Conservation (phyloP, 2,329 filamentous ascomycete genomes). For the Cytospora mali region DNA sequence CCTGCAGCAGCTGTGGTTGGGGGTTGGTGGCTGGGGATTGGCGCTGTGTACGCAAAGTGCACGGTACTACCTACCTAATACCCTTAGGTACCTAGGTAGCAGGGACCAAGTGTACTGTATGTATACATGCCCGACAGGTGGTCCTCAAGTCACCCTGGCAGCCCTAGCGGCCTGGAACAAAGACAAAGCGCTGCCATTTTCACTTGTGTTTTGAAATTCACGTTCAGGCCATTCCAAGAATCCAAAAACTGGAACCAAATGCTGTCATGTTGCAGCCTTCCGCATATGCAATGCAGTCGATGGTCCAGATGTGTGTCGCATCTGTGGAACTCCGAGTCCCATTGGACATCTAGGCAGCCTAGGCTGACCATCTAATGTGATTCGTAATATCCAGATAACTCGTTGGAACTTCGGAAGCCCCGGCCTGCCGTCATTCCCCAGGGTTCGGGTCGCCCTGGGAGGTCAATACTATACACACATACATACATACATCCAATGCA, state of each 20-base stretch:
- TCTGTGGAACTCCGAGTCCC: neutral
- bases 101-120: neutral
- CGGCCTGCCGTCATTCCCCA: neutral
- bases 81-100: too few species aligned
- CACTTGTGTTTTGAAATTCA: neutral
- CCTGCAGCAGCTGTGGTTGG: neutral
- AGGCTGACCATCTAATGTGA: neutral
- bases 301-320: neutral
- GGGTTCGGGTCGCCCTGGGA: conserved; percentile 1
- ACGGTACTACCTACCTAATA: neutral
- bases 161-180: neutral
- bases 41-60: neutral
- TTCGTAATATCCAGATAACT: neutral
- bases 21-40: neutral
- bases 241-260: neutral
- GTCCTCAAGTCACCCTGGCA: neutral
- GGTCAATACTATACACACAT: too few species aligned
- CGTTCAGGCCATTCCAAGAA: too few species aligned
- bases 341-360: neutral
- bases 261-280: neutral
- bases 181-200: neutral
- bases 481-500: too few species aligned
- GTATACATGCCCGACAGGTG: neutral
- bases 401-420: neutral
- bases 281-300: conserved; percentile 1